Percentiles rank a stretch among this genome's conserved stretches.
Evolutionary conservation across 2,329 filamentous ascomycete genomes (phyloP).

Genomic region (Cadophora gregata): DNA sequence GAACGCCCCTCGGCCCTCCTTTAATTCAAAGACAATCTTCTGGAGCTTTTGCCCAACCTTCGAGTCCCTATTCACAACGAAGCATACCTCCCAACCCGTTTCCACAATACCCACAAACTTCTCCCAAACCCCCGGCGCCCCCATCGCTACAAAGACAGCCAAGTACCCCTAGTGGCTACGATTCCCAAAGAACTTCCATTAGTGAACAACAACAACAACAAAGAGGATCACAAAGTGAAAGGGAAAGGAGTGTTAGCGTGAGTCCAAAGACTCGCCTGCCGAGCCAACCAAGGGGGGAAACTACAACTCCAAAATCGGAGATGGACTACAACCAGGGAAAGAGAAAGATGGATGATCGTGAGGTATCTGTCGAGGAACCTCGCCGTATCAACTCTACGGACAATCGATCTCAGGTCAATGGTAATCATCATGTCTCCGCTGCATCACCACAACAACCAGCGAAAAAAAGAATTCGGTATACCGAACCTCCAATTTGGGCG

Average conservation of each 20-base stretch:
- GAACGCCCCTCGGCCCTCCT: conserved; percentile 58
- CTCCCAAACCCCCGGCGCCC: conserved; percentile 47
- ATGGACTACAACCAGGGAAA: conserved; percentile 35
- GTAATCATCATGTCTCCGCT: conserved; percentile 29
- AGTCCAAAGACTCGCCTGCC: conserved; percentile 75
- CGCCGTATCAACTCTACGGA: conserved; percentile 31
- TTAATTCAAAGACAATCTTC: conserved; percentile 53
- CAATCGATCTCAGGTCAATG: conserved; percentile 33
- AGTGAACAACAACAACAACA: conserved; percentile 43
- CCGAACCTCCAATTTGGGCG: conserved; percentile 58
- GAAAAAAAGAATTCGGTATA: conserved; percentile 56
- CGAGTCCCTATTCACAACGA: conserved; percentile 66
- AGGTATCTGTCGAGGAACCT: conserved; percentile 32
- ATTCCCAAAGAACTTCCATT: conserved; percentile 54
- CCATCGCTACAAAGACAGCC: conserved; percentile 49
- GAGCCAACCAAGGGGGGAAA: conserved; percentile 36
- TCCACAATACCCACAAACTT: conserved; percentile 41
- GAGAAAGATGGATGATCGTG: conserved; percentile 42
- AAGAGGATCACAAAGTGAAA: conserved; percentile 61
- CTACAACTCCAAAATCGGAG: conserved; percentile 32
- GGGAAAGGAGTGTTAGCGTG: conserved; percentile 74
- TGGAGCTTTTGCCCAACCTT: conserved; percentile 55
- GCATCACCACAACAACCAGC: conserved; percentile 48
- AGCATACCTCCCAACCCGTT: conserved; percentile 41
- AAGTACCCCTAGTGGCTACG: conserved; percentile 53